These are phyloP conservation scores for Paspalum notatum DNA, from an alignment of 176 grass and related monocot genomes.

Conservation along the genomic window DNA sequence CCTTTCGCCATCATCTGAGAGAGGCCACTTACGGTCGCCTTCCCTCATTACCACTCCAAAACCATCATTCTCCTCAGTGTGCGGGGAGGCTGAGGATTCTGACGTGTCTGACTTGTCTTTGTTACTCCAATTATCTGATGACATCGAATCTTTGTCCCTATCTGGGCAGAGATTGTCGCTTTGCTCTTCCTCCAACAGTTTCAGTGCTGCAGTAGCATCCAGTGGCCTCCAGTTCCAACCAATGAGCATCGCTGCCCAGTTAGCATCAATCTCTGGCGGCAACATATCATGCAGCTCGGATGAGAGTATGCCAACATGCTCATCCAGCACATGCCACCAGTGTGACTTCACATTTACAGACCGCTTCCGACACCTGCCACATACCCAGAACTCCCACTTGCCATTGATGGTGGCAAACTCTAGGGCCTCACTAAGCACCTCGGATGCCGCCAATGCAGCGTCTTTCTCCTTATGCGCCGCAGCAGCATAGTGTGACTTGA, in stretches of 20 bases:
- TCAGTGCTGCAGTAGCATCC: conserved; percentile 57
- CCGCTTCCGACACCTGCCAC: conserved; percentile 59
- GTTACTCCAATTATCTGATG: conserved; percentile 52
- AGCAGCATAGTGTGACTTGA: conserved; percentile 57
- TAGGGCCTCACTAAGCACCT: conserved; percentile 59
- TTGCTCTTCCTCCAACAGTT: conserved; percentile 66
- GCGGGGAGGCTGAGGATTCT: conserved; percentile 57
- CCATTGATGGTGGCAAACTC: conserved; percentile 41
- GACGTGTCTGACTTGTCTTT: conserved; percentile 67
- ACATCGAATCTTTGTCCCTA: conserved; percentile 65
- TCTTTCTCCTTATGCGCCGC: conserved; percentile 51
- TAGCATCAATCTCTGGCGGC: conserved; percentile 64
- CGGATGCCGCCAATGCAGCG: conserved; percentile 27
- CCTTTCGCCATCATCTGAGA: conserved; percentile 83
- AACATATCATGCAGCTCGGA: conserved; percentile 46
- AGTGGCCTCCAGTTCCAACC: conserved; percentile 72
- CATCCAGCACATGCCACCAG: conserved; percentile 42
- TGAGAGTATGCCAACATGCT: conserved; percentile 61
- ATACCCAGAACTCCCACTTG: conserved; percentile 78
- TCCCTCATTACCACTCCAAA: conserved; percentile 46
- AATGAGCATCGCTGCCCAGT: conserved; percentile 71
- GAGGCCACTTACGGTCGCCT: conserved; percentile 66
- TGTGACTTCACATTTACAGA: conserved; percentile 49
- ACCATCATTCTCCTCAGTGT: conserved; percentile 54
- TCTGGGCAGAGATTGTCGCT: conserved; percentile 33